Evolutionary conservation across 352 stramenopile species (phyloP).

Genomic region (Phytophthora vignae): DNA sequence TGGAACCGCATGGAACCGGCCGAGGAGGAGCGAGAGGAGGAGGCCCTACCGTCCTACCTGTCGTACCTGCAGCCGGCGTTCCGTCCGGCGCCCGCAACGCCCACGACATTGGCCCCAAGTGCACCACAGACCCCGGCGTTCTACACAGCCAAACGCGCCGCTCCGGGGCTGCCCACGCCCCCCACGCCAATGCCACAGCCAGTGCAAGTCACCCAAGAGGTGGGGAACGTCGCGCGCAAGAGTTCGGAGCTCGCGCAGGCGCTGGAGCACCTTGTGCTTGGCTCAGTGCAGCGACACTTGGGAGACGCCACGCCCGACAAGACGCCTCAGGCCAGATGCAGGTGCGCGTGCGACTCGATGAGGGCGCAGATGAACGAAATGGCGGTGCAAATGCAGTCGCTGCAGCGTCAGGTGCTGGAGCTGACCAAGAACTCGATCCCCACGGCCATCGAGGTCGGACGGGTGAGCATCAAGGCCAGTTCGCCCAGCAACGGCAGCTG

Average conservation of each 20-base stretch:
- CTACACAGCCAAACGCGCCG: conserved; percentile 25
- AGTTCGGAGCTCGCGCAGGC: conserved; percentile 66
- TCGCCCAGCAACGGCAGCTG: conserved; percentile 20
- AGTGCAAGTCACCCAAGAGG: neutral
- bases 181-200: conserved; percentile 2
- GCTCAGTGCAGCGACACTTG: conserved; percentile 45
- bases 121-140: neutral
- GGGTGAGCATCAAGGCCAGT: conserved; percentile 10
- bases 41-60: conserved; percentile 74
- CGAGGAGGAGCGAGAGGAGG: conserved; percentile 77
- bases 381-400: conserved; percentile 46
- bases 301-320: conserved; percentile 15
- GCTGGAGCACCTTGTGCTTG: conserved; percentile 60
- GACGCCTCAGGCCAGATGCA: conserved; percentile 8
- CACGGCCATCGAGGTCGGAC: conserved; percentile 22
- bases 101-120: conserved; percentile 9
- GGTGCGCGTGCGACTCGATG: conserved; percentile 55
- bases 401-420: conserved; percentile 60
- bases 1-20: conserved; percentile 72
- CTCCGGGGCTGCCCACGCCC: conserved; percentile 12
- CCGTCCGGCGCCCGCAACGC: conserved; percentile 29
- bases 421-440: conserved; percentile 29
- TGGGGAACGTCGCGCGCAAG: conserved; percentile 55
- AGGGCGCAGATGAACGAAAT: conserved; percentile 65
- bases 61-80: conserved; percentile 72